These are phyloP conservation scores for Pseudogymnoascus sp. DNA, from an alignment of 2,329 filamentous ascomycete species.

Conservation along the genomic window DNA sequence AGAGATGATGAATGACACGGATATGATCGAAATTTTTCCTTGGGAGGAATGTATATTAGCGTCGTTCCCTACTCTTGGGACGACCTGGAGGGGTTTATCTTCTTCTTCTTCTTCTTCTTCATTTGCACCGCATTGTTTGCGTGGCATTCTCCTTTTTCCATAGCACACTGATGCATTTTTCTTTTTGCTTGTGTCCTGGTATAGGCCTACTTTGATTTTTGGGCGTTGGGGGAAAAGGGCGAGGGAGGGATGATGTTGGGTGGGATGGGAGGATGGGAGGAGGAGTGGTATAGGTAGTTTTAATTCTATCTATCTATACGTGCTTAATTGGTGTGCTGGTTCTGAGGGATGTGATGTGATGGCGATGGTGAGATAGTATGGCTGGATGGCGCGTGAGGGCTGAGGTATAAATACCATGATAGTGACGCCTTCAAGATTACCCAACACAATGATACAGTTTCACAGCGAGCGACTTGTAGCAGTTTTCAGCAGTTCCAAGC, in stretches of 20 bases:
- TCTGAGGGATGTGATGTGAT: not conserved
- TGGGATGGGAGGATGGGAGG: not conserved
- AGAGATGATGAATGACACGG: not conserved
- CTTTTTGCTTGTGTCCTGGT: not conserved
- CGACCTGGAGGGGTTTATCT: not conserved
- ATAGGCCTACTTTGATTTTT: not conserved
- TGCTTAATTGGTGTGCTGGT: not conserved
- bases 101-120: too few relatives aligned
- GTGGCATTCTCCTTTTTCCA: not conserved
- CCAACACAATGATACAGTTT: too few relatives aligned
- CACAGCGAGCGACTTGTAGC: too few relatives aligned
- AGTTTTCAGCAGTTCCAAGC: too few relatives aligned
- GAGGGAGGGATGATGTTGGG: not conserved
- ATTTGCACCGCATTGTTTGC: slow-evolving; percentile 1
- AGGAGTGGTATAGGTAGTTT: not conserved
- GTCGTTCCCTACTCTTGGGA: not conserved
- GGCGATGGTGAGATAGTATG: not conserved
- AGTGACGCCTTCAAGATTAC: too few relatives aligned
- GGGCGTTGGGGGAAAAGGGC: not conserved
- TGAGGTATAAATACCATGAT: not conserved
- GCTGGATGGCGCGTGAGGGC: not conserved
- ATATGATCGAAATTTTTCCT: not conserved
- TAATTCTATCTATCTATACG: not conserved
- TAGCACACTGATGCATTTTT: not conserved
- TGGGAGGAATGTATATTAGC: not conserved